These are phyloP conservation scores for Kondoa malvinella DNA, from an alignment of 768 basidiomycete genomes.

Conservation along the genomic window DNA sequence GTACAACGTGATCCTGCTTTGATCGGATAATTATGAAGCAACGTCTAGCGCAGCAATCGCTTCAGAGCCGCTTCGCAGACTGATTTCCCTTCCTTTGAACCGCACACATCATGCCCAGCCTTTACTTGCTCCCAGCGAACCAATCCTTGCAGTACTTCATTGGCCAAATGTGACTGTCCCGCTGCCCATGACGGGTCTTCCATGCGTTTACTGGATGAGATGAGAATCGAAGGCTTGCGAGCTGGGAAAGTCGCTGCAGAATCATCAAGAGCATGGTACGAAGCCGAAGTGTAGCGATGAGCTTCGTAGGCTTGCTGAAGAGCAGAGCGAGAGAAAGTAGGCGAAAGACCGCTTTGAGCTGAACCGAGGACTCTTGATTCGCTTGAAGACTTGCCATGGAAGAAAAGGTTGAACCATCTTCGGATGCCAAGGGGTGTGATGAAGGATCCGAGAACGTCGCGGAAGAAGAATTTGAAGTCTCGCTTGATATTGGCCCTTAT, in stretches of 20 bases:
- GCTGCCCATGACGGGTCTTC: neutral
- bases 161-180: slow-evolving; percentile 3
- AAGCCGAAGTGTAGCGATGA: neutral
- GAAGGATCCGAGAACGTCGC: neutral
- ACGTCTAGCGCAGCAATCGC: neutral
- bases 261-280: neutral
- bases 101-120: slow-evolving; percentile 6
- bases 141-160: neutral
- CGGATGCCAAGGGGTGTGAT: slow-evolving; percentile 5
- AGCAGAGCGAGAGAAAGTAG: neutral
- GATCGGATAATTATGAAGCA: too few relatives aligned
- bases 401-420: neutral
- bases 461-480: slow-evolving; percentile 3
- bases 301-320: slow-evolving; percentile 8
- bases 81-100: neutral
- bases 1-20: too few relatives aligned
- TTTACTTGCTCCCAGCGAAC: slow-evolving; percentile 1
- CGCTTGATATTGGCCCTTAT: neutral
- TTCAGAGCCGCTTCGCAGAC: neutral
- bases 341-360: neutral
- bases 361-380: neutral
- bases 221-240: neutral
- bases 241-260: neutral
- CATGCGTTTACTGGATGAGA: neutral
- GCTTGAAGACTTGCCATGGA: neutral